Base-by-base conservation (phyloP, 371 early-diverging fungal genomes). In the Mucor irregularis region DNA sequence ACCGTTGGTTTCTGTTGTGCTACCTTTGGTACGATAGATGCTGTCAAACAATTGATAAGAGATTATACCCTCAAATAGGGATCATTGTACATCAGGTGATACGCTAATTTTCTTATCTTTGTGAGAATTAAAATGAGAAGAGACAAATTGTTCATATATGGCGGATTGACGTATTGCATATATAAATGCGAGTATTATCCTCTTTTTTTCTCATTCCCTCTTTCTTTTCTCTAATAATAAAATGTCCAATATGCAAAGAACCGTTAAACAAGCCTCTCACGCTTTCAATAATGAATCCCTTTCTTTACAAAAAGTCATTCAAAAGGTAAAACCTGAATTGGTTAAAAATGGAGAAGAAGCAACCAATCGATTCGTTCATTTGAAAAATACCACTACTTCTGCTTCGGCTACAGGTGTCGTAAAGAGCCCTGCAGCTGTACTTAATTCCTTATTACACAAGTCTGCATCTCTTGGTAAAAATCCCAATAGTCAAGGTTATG, bases 11-110 rank as follows among this genome's bases (percentile, higher is more conserved):
- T 86, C 5, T 67, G 81, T 62, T 90, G 89, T 14, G 76, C 87
- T 26, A 71, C 78, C 3, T 73, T 92, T 50, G 94, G 92, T 22
- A 85, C 89, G 4, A 74, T 83, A 2, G 89, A 90, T 61, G 89
- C 91, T 10, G 50, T 90, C 28, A 73, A 72, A 6, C 73, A 76
- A 0, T 75, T 88, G 9, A 68, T 80, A 14, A 22, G 68, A 22
- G 62, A 71, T 40, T 51, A 48, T 47, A 25, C 49, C 9, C 19
- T 35, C 16, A 45, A 45, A 45, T 31, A 31, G 5, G 31, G 31
- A 31, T 31, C 5, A 31, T 31, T 7, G 16, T n/a, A n/a, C n/a
- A n/a, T n/a, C n/a, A n/a, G n/a, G n/a, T n/a, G n/a, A n/a, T n/a
- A n/a, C n/a, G n/a, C n/a, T n/a, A n/a, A n/a, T n/a, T n/a, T n/a